Base-by-base conservation (phyloP, 805 yeast genomes). In the Ogataea parapolymorpha region DNA sequence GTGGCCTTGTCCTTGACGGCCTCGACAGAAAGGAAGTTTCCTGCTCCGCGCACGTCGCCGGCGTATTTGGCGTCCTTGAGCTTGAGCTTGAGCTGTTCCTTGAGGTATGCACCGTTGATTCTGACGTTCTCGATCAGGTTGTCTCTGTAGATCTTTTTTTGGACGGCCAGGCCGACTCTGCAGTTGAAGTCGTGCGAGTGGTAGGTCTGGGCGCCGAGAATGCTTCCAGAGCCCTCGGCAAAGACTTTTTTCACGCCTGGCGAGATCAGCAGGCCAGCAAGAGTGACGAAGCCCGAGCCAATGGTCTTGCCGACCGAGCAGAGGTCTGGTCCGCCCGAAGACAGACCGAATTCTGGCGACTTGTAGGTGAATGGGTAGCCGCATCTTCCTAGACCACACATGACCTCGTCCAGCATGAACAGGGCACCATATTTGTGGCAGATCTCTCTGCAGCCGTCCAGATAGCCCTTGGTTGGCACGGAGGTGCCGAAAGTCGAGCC, bases 21-120 rank as follows among this genome's bases (percentile, higher is more conserved):
- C 58, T 79, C 85, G 34, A 79, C 52, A 4, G 78, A 66, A 72
- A 80, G 68, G 61, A 79, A 79, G 28, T 77, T 74, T 46, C 84
- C 85, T 42, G 75, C 64, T 40, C 85, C 85, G 60, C 85, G 70
- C 27, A 79, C 71, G 49, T 79, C 80, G 44, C 82, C 85, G 16
- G 69, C 78, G 37, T 70, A 64, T 37, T 60, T 60, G 44, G 54
- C 55, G 32, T 62, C 62, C 34, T 62, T 61, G 14, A 72, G 49
- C 28, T 59, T 57, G 24, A 59, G 59, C 43, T 60, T 58, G 35
- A 75, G 58, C 48, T 55, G 59, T 13, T 49, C 51, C 45, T 68
- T 75, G 51, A 75, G 48, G 44, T 68, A 58, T 41, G 53, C 64
- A 44, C 80, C 81, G 52, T 55, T 62, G 35, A 61, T 58, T 49